Base-by-base conservation (phyloP, 2,329 filamentous ascomycete genomes). In the Aureobasidium lini region DNA sequence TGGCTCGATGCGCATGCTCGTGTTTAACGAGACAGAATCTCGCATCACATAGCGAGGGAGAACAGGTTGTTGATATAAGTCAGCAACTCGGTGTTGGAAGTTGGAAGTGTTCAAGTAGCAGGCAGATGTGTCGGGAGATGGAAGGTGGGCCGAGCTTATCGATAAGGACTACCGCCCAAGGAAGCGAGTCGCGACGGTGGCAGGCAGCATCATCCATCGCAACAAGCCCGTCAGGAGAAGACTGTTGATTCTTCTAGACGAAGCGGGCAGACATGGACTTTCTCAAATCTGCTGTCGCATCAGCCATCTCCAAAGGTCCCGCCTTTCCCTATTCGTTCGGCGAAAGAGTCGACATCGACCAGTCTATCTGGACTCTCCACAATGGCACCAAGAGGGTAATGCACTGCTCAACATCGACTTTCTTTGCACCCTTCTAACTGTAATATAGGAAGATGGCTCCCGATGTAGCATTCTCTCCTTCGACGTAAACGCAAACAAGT, bases 381-480 rank as follows among this genome's bases (percentile, higher is more conserved):
- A 96, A 97, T 75, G 94, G 90, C 69, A 96, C 89, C 59, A 94
- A 88, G 77, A 85, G 90, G 76, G 92, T 94, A 81, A 32, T 32
- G 28, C 31, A 29, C 15, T 15, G 15, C 15, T 10, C 18, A 13
- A 1, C 3, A n/a, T 37, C 13, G 11, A n/a, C 36, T 3, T 6
- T 3, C n/a, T 13, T 16, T 23, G 2, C 2, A 23, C 32, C 10
- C 16, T 6, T 32, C 54, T 57, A 43, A 57, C 54, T 31, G 10
- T 23, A 18, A 9, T 40, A 6, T 67, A 96, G 91, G 92, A 97
- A 76, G 93, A 97, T 72, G 86, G 90, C 36, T 95, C 91, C 4
- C 86, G 90, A 67, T 99, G 94, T 76, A 96, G 91, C 76, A 92
- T 99, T 65, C 96, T 99, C 76, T 90, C 91, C 66, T 99, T 99